These are phyloP conservation scores for Hygrophila difformis DNA, from an alignment of 257 asterid species.

Conservation along the genomic window DNA sequence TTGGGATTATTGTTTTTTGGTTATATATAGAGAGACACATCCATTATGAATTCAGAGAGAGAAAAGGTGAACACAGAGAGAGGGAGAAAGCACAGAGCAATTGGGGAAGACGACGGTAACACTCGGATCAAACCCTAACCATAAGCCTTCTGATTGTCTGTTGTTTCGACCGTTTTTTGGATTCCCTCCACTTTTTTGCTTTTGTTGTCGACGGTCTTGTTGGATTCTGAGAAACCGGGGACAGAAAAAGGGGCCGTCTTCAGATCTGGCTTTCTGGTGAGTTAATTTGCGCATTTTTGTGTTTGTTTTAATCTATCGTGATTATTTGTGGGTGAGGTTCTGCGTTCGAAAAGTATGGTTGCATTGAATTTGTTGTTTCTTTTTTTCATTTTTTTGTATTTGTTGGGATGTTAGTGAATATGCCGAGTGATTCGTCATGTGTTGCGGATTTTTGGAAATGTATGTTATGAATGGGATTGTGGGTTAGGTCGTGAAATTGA, in stretches of 20 bases:
- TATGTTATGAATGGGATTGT: conserved; percentile 8
- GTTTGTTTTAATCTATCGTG: background rate
- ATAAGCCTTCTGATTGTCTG: conserved; percentile 19
- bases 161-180: conserved; percentile 31
- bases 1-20: no score
- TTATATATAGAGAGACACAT: conserved; percentile 15
- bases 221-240: conserved; percentile 15
- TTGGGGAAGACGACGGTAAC: conserved; percentile 19
- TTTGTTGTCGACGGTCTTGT: conserved; percentile 20
- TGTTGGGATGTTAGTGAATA: no score
- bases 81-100: conserved; percentile 18
- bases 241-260: conserved; percentile 15
- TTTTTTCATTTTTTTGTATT: no score
- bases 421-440: background rate
- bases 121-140: conserved; percentile 29
- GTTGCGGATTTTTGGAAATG: conserved; percentile 6
- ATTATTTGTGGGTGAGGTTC: no score
- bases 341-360: no score
- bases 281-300: conserved; percentile 18
- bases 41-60: conserved; percentile 5
- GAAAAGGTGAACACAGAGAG: conserved; percentile 14
- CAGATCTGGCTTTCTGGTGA: conserved; percentile 73
- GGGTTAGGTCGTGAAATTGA: conserved; percentile 5
- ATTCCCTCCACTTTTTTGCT: conserved; percentile 19
- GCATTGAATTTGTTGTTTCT: background rate